Evolutionary conservation across 176 grass and related monocot species (phyloP).

Genomic region (Avena atlantica): DNA sequence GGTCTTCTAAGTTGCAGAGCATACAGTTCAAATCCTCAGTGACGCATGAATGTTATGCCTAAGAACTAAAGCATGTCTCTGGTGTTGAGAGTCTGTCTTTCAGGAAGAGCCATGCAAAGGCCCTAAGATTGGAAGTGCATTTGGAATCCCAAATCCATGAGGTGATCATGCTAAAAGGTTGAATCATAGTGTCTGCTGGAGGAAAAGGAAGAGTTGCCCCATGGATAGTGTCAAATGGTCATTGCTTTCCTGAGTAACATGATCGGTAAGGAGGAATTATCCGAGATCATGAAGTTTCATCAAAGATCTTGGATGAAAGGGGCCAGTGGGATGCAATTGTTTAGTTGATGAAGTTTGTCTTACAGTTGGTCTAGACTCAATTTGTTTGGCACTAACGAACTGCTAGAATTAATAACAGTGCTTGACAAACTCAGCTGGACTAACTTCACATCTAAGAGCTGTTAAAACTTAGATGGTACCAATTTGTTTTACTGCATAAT

Average conservation of each 20-base stretch:
- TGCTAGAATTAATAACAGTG: not conserved
- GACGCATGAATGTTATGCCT: conserved; percentile 1
- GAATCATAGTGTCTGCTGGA: conserved; percentile 10
- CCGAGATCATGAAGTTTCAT: not conserved
- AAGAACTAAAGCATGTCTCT: not conserved
- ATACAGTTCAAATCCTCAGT: not conserved
- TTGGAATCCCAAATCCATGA: not conserved
- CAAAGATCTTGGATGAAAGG: not conserved
- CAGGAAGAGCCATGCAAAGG: conserved; percentile 12
- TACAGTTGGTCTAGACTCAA: not conserved
- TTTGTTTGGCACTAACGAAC: conserved; percentile 34
- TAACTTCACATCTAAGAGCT: conserved; percentile 34
- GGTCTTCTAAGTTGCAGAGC: conserved; percentile 6
- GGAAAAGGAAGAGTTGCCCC: conserved; percentile 5
- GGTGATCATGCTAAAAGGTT: not conserved
- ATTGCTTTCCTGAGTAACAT: conserved; percentile 21
- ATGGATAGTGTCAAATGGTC: not conserved
- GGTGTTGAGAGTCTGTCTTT: not conserved
- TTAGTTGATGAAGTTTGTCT: conserved; percentile 18
- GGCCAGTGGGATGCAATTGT: not conserved
- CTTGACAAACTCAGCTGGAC: conserved; percentile 21
- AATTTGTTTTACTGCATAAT: not conserved
- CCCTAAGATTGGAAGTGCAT: not conserved
- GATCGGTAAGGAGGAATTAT: not conserved
- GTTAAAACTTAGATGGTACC: conserved; percentile 32